These are phyloP conservation scores for Pichia eremophila DNA, from an alignment of 805 yeast species.

Conservation along the genomic window DNA sequence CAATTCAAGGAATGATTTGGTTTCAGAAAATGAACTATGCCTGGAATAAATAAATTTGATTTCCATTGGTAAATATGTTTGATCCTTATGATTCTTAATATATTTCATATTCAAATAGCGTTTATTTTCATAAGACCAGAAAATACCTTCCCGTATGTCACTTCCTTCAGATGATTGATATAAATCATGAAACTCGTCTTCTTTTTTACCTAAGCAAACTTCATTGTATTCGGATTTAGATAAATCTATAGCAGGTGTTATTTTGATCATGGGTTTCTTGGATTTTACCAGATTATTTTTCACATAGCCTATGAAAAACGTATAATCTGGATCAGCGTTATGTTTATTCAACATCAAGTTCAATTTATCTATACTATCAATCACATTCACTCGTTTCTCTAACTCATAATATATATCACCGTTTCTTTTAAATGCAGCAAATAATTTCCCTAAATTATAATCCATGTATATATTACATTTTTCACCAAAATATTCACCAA, in stretches of 20 bases:
- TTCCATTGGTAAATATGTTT: constrained; percentile 5
- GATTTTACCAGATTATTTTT: neutral
- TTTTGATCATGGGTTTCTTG: neutral
- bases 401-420: neutral
- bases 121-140: neutral
- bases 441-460: neutral
- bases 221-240: constrained; percentile 5
- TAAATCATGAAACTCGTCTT: neutral
- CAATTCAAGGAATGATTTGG: constrained; percentile 6
- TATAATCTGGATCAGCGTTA: neutral
- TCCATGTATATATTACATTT: neutral
- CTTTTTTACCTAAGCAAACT: constrained; percentile 1
- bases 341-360: no score
- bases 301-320: neutral
- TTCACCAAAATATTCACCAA: constrained; percentile 1
- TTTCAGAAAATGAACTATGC: constrained; percentile 14
- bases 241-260: constrained; percentile 10
- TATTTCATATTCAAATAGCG: no score
- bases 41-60: constrained; percentile 12
- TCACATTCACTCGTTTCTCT: constrained; percentile 4
- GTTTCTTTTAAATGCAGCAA: neutral
- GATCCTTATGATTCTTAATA: neutral
- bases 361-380: neutral
- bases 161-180: no score
- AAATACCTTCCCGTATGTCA: neutral